Conservation (phyloP, 129 eudicot species). For the Mikania micrantha region DNA sequence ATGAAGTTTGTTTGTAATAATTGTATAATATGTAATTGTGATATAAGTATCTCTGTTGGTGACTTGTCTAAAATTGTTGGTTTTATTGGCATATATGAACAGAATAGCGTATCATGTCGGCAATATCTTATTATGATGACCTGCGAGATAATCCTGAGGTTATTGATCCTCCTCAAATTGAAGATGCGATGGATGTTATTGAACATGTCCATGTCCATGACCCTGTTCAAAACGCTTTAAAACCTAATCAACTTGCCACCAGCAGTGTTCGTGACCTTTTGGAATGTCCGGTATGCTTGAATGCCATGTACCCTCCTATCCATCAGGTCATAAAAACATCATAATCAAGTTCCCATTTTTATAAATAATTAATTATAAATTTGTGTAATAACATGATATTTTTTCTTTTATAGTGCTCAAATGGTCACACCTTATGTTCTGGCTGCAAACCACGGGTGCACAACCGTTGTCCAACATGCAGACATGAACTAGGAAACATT, state of each 20-base stretch:
- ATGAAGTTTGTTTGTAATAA: not conserved
- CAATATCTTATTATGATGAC: conserved; percentile 57
- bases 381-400: not conserved
- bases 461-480: conserved; percentile 93
- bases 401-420: conserved; percentile 61
- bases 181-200: conserved; percentile 49
- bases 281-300: conserved; percentile 95
- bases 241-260: conserved; percentile 57
- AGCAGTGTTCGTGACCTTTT: conserved; percentile 80
- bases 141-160: conserved; percentile 59
- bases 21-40: not conserved
- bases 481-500: conserved; percentile 92
- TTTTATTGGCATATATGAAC: conserved; percentile 20
- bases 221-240: conserved; percentile 41
- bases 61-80: conserved; percentile 5
- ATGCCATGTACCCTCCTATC: conserved; percentile 94
- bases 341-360: conserved; percentile 4
- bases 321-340: conserved; percentile 54
- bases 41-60: not conserved
- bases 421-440: conserved; percentile 89
- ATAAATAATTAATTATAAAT: not conserved
- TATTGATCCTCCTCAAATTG: conserved; percentile 65
- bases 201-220: conserved; percentile 58
- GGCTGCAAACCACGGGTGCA: conserved; percentile 88
- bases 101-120: conserved; percentile 9